Conservation (phyloP, 2,329 filamentous ascomycete species). For the Zasmidium citrigriseum region DNA sequence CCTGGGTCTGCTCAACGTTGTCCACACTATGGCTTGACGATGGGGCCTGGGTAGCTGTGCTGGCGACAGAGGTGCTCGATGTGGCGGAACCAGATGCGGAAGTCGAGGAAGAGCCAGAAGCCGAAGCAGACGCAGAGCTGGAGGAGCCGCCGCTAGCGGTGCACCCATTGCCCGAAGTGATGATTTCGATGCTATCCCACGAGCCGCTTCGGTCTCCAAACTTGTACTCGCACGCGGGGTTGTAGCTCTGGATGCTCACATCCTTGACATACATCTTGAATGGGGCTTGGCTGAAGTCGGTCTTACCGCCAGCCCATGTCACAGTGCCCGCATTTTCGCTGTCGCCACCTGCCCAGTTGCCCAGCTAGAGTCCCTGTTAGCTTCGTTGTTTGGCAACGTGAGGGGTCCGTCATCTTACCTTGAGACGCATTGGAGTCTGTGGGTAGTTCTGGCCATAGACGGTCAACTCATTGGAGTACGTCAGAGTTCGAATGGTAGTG, state of each 20-base stretch:
- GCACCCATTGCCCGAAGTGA: constrained; percentile 33
- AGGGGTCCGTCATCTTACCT: constrained; percentile 60
- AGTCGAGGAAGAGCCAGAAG: constrained; percentile 11
- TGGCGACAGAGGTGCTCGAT: constrained; percentile 14
- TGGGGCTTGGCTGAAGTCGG: constrained; percentile 49
- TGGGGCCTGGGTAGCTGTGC: constrained; percentile 28
- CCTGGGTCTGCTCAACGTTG: constrained; percentile 23
- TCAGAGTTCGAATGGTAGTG: constrained; percentile 66
- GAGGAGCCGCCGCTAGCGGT: constrained; percentile 31
- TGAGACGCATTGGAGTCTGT: constrained; percentile 74
- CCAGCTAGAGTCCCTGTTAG: constrained; percentile 29
- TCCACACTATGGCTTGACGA: constrained; percentile 29
- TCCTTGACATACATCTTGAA: constrained; percentile 55
- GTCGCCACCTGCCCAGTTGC: constrained; percentile 39
- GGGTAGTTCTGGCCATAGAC: constrained; percentile 69
- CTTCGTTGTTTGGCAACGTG: constrained; percentile 54
- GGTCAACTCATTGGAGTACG: constrained; percentile 60
- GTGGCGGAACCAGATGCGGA: constrained; percentile 7
- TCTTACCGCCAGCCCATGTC: constrained; percentile 65
- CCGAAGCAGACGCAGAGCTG: constrained; percentile 4
- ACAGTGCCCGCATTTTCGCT: background rate
- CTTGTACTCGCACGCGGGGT: constrained; percentile 52
- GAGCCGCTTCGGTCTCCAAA: constrained; percentile 52
- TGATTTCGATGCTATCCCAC: constrained; percentile 52
- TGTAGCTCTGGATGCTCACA: constrained; percentile 55